Base-by-base conservation (phyloP, 345 rosid genomes). In the Lagerstroemia speciosa region DNA sequence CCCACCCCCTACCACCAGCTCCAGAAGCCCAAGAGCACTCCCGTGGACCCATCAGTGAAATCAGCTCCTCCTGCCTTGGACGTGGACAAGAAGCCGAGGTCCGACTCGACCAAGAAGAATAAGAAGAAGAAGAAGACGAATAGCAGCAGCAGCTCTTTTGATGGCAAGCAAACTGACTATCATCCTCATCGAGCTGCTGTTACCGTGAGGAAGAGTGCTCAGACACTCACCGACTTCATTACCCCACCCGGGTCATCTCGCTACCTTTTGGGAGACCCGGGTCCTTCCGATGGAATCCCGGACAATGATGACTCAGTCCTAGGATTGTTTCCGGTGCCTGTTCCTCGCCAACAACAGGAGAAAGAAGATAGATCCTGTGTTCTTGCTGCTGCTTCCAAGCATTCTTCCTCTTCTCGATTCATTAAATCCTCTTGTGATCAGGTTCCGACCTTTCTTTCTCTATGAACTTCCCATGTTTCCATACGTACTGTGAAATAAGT, bases 241-340 rank as follows among this genome's bases (percentile, higher is more conserved):
- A 55, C 67, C 27, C 77, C 69, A 40, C 62, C 72, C 34, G 83
- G 74, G 10, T 83, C 86, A 3, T 63, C 83, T 0, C 74, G 86
- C 66, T 76, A 74, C 70, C 73, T 78, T 14, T 57, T 83, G 70
- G 70, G 76, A 3, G 77, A 78, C 24, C 52, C 72, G 0, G 62
- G 63, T 52, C 61, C 48, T 33, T 8, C 43, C 11, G 75, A 75
- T 6, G 77, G 81, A 32, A n/a, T 75, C 14, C 43, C 67, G 12
- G 71, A 73, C 61, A 76, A 71, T 52, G 45, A 58, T 60, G 78
- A 79, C 60, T 70, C 71, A 11, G 78, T 72, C 31, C 33, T 72
- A 15, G 60, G 67, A 11, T 29, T 74, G 66, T 55, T n/a, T 37
- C 64, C 72, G 0, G 67, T 34, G 24, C 63, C 36, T 64, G 69